Conservation (phyloP, 257 asterid species). For the Craterostigma plantagineum region DNA sequence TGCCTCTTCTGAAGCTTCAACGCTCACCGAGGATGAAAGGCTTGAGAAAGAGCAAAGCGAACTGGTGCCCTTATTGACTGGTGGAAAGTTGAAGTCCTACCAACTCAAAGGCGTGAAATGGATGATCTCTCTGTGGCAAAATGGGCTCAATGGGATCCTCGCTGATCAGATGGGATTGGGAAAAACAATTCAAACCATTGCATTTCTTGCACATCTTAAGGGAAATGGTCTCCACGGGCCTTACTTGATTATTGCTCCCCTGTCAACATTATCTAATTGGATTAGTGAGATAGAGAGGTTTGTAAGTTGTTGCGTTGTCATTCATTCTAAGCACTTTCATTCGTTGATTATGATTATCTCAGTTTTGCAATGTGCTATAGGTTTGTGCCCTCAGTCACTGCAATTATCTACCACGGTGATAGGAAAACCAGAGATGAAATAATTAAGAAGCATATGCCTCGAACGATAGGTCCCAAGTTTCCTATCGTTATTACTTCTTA, state of each 20-base stretch:
- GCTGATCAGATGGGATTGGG: slow-evolving; percentile 99
- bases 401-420: slow-evolving; percentile 74
- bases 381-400: slow-evolving; percentile 60
- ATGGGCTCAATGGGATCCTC: slow-evolving; percentile 92
- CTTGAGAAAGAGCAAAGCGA: slow-evolving; percentile 72
- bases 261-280: slow-evolving; percentile 97
- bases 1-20: slow-evolving; percentile 32
- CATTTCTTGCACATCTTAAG: slow-evolving; percentile 87
- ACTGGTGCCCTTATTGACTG: slow-evolving; percentile 79
- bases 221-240: slow-evolving; percentile 96
- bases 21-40: slow-evolving; percentile 59
- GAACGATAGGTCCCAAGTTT: slow-evolving; percentile 60
- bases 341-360: background rate
- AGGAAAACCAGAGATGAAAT: slow-evolving; percentile 59
- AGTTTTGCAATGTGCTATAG: slow-evolving; percentile 22
- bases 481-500: slow-evolving; percentile 88
- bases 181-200: slow-evolving; percentile 90
- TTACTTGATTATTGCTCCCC: slow-evolving; percentile 84
- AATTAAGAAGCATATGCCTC: slow-evolving; percentile 73
- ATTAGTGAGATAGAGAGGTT: slow-evolving; percentile 74
- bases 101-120: slow-evolving; percentile 94
- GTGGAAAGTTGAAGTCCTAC: slow-evolving; percentile 83
- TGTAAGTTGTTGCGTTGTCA: slow-evolving; percentile 4
- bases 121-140: slow-evolving; percentile 99
- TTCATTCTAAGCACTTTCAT: slow-evolving; percentile 3